Base-by-base conservation (phyloP, 2,329 filamentous ascomycete genomes). In the Fusarium nelsonii region DNA sequence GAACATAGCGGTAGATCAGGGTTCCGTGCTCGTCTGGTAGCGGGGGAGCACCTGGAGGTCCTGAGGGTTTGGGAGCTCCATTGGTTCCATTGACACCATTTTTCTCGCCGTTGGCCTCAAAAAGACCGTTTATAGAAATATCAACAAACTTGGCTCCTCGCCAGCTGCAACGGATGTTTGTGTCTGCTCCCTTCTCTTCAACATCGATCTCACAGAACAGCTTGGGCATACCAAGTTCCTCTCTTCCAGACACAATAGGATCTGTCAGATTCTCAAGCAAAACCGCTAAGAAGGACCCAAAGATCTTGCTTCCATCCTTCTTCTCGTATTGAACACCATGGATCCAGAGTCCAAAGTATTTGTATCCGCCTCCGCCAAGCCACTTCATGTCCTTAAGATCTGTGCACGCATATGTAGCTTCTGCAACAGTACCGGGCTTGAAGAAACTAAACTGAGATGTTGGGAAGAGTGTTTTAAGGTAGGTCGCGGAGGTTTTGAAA, bases 201-300 rank as follows among this genome's bases (percentile, higher is more conserved):
- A 86, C 67, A 28, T 87, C 81, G 11, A 89, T 80, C 0, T 82
- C 77, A n/a, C 83, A 82, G 65, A 81, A 88, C 0, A 89, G 65
- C 76, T 89, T 90, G 1, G 87, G 86, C 82, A 89, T 87, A 0
- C 88, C 88, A 1, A 90, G 79, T 67, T 90, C 88, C 46, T 90
- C 88, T 2, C 87, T 78, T 0, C 86, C 87, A 6, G 84, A 85
- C 1, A 90, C 74, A 43, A 91, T 89, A 0, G 88, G 85, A 65
- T 91, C 88, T 0, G 87, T 78, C 3, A 87, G 74, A 51, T 79
- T 84, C 73, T 91, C 88, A 65, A 91, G 87, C 0, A 90, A 76
- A 0, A 90, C 78, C 0, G 86, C 83, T 37, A 90, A 73, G 66
- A 85, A 90, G 0, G 84, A 84, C 3, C 87, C 88, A 14, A 76